Evolutionary conservation across 2,329 filamentous ascomycete species (phyloP), one percentile per base, ranked within the genome.

Genomic region (Coniochaeta sp.): DNA sequence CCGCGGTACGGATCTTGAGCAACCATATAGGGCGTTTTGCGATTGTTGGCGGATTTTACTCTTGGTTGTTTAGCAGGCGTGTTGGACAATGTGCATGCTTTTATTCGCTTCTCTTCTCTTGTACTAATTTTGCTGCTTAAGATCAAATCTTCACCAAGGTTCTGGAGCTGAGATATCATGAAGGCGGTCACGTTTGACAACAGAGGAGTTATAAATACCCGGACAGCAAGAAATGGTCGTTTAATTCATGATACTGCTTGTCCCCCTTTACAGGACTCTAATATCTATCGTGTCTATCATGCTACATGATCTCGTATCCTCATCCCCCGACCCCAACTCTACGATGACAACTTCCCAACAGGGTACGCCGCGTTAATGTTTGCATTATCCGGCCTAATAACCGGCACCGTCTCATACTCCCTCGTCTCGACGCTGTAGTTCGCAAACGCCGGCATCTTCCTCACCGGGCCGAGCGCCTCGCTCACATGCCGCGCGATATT

Each of bases 281-380:
- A 36, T 36, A 36, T 36, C 34, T 6, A 36, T 36, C 34, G 14
- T 36, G 5, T 36, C 34, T 32, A 36, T 12, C 8, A 36, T 55
- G 26, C n/a, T n/a, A n/a, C 52, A 30, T 55, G 52, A 17, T 40
- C 2, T 40, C 38, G 38, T n/a, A n/a, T n/a, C 4, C 42, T 47
- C 42, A 47, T 52, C 22, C 47, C 26, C 24, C 3, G 14, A 28
- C 4, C 14, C 22, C 28, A 2, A 30, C 54, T 24, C 32, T 56
- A 34, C 28, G 54, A 34, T n/a, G 54, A 22, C 54, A 56, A 24
- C 12, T 63, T 55, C 2, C 81, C 81, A 19, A 82, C 24, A 1
- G 81, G 77, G 72, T 85, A 85, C 26, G 62, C 75, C 4, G 59
- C 62, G 2, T 75, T 71, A 30, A 82, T 75, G 63, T 75, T 78